Evolutionary conservation across 1,139 yeast species (phyloP).

Genomic region (Pichia sp.): DNA sequence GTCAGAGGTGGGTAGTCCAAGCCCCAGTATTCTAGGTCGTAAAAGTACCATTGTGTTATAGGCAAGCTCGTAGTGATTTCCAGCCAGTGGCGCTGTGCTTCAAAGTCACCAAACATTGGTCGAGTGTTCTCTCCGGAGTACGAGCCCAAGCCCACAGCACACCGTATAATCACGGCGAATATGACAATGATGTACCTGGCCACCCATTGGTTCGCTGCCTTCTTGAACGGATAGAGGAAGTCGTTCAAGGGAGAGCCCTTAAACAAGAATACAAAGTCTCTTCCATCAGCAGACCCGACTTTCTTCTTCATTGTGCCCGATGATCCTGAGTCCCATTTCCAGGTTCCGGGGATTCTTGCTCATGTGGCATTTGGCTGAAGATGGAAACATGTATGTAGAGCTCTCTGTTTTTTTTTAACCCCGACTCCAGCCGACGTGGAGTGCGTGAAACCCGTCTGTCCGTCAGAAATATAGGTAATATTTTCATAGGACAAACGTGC

Average conservation of each 20-base stretch:
- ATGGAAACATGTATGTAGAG: too few relatives aligned
- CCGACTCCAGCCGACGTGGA: too few relatives aligned
- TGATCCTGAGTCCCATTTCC: too few relatives aligned
- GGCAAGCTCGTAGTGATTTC: slow-evolving; percentile 82
- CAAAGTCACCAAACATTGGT: slow-evolving; percentile 93
- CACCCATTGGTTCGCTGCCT: slow-evolving; percentile 86
- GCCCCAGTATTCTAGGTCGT: slow-evolving; percentile 92
- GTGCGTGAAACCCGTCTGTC: too few relatives aligned
- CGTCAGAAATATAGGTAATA: too few relatives aligned
- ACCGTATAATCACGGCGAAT: slow-evolving; percentile 69
- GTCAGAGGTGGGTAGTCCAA: slow-evolving; percentile 96
- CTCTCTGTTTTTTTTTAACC: too few relatives aligned
- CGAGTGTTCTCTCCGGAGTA: slow-evolving; percentile 67
- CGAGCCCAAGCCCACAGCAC: slow-evolving; percentile 86
- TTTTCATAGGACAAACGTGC: too few relatives aligned
- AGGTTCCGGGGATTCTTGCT: too few relatives aligned
- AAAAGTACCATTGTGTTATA: slow-evolving; percentile 75
- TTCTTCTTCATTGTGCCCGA: not conserved
- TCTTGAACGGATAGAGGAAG: slow-evolving; percentile 55
- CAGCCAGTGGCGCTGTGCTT: slow-evolving; percentile 98
- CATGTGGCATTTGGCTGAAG: too few relatives aligned
- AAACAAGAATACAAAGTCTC: slow-evolving; percentile 28
- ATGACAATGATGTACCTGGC: slow-evolving; percentile 74
- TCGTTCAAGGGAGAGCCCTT: slow-evolving; percentile 50
- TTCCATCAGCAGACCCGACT: not conserved